Evolutionary conservation across 2,329 filamentous ascomycete genomes (phyloP).

Genomic region (Pyrenochaeta sp.): DNA sequence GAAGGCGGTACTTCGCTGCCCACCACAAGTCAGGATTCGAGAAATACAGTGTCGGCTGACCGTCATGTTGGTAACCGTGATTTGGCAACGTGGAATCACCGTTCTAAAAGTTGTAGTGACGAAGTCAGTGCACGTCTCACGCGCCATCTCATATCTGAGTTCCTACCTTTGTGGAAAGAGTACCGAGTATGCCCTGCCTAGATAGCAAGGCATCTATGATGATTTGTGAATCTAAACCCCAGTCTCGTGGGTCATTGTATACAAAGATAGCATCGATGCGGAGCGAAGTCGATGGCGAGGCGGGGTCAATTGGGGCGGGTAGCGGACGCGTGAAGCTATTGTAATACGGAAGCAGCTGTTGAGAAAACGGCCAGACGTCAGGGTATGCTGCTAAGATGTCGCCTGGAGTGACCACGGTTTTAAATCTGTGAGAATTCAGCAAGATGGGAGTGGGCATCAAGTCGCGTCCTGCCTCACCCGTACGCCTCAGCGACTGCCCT

Average conservation of each 20-base stretch:
- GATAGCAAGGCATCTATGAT: slow-evolving; percentile 86
- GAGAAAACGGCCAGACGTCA: slow-evolving; percentile 83
- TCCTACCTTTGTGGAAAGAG: slow-evolving; percentile 67
- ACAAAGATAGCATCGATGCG: slow-evolving; percentile 92
- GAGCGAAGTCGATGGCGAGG: slow-evolving; percentile 61
- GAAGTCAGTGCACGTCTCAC: not conserved
- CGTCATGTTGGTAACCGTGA: slow-evolving; percentile 81
- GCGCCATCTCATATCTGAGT: slow-evolving; percentile 1
- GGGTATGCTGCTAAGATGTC: slow-evolving; percentile 81
- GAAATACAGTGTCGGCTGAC: slow-evolving; percentile 83
- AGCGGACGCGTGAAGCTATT: slow-evolving; percentile 65
- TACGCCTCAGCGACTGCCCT: slow-evolving; percentile 74
- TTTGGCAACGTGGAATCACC: slow-evolving; percentile 71
- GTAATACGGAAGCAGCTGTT: slow-evolving; percentile 70
- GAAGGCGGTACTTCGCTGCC: slow-evolving; percentile 84
- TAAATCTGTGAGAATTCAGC: slow-evolving; percentile 46
- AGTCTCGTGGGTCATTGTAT: slow-evolving; percentile 96
- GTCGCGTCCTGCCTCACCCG: slow-evolving; percentile 25
- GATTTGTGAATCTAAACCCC: slow-evolving; percentile 88
- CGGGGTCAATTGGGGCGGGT: slow-evolving; percentile 59
- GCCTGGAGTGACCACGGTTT: slow-evolving; percentile 81
- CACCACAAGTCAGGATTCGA: slow-evolving; percentile 91
- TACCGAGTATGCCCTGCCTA: slow-evolving; percentile 79
- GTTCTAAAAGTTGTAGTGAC: slow-evolving; percentile 57
- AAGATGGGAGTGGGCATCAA: not conserved